Evolutionary conservation across 1,139 yeast species (phyloP).

Genomic region (Pneumocystis oryctolagi): DNA sequence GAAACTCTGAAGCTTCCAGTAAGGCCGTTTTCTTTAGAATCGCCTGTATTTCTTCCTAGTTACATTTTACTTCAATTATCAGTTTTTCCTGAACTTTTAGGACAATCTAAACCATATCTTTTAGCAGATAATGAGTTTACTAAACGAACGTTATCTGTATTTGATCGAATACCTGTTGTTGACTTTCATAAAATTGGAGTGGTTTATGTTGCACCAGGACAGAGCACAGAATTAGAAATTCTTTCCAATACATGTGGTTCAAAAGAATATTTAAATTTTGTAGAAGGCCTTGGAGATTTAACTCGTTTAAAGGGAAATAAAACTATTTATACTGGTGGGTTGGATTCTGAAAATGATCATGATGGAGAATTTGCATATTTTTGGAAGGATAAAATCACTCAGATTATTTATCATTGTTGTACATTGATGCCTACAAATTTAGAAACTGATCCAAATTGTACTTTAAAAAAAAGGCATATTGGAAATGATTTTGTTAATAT

Average conservation of each 20-base stretch:
- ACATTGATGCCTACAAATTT: constrained; percentile 50
- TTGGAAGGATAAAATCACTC: constrained; percentile 60
- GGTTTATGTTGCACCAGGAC: constrained; percentile 57
- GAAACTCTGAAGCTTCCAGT: background rate
- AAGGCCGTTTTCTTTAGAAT: background rate
- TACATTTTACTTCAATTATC: constrained; percentile 31
- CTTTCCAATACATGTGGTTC: constrained; percentile 56
- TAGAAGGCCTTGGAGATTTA: constrained; percentile 43
- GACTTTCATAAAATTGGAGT: constrained; percentile 70
- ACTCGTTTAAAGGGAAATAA: constrained; percentile 41
- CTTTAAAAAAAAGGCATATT: constrained; percentile 64
- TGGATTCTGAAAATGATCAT: constrained; percentile 49
- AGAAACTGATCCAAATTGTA: constrained; percentile 30
- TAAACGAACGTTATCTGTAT: constrained; percentile 43
- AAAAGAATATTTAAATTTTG: constrained; percentile 41
- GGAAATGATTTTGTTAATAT: constrained; percentile 76
- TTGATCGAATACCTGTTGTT: constrained; percentile 67
- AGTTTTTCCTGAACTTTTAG: constrained; percentile 22
- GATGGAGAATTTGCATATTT: constrained; percentile 68
- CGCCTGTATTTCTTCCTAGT: constrained; percentile 22
- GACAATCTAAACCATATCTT: constrained; percentile 27
- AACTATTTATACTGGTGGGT: constrained; percentile 59
- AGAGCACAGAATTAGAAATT: constrained; percentile 47
- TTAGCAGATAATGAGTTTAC: constrained; percentile 37
- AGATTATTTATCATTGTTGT: constrained; percentile 61